These are phyloP conservation scores for Pyrenophora teres DNA, from an alignment of 2,329 filamentous ascomycete species.

Conservation along the genomic window DNA sequence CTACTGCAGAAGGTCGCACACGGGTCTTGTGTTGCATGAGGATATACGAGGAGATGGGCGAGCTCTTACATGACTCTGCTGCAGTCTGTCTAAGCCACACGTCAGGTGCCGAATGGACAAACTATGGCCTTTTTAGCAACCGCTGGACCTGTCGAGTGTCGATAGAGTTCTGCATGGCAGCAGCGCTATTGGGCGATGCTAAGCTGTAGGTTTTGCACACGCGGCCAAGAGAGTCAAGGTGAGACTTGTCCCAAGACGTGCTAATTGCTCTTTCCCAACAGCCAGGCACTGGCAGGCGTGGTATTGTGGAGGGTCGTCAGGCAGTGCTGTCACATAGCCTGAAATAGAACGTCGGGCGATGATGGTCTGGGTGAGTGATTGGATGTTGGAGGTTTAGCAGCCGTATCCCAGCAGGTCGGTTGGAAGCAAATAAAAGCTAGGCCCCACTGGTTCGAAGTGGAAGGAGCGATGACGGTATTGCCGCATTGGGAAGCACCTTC, in stretches of 20 bases:
- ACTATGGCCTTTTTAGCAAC: not conserved
- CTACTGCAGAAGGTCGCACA: slow-evolving; percentile 12
- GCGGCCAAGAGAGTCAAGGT: slow-evolving; percentile 14
- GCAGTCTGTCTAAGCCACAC: too few relatives aligned
- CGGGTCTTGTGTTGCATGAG: too few relatives aligned
- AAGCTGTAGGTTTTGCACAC: not conserved
- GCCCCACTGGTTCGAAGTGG: slow-evolving; percentile 32
- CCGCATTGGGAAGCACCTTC: slow-evolving; percentile 14
- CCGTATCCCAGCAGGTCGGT: slow-evolving; percentile 35
- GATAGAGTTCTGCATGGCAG: not conserved
- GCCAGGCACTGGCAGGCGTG: slow-evolving; percentile 6
- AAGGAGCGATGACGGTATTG: slow-evolving; percentile 16
- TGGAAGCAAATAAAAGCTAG: slow-evolving; percentile 28
- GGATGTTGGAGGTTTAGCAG: slow-evolving; percentile 18
- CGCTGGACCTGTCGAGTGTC: too few relatives aligned
- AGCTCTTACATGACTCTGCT: too few relatives aligned
- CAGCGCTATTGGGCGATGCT: not conserved
- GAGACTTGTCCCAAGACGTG: slow-evolving; percentile 7
- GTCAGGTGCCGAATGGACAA: not conserved
- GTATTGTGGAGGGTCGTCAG: slow-evolving; percentile 3
- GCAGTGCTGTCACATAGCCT: slow-evolving; percentile 1
- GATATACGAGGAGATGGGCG: too few relatives aligned
- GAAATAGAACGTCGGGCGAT: slow-evolving; percentile 27
- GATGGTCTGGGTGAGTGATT: slow-evolving; percentile 13
- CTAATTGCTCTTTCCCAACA: slow-evolving; percentile 13